A percentile compares a stretch with the other conserved stretches of the same genome.
These are phyloP conservation scores for Colletotrichum tofieldiae DNA, from an alignment of 2,329 filamentous ascomycete species.

Conservation along the genomic window DNA sequence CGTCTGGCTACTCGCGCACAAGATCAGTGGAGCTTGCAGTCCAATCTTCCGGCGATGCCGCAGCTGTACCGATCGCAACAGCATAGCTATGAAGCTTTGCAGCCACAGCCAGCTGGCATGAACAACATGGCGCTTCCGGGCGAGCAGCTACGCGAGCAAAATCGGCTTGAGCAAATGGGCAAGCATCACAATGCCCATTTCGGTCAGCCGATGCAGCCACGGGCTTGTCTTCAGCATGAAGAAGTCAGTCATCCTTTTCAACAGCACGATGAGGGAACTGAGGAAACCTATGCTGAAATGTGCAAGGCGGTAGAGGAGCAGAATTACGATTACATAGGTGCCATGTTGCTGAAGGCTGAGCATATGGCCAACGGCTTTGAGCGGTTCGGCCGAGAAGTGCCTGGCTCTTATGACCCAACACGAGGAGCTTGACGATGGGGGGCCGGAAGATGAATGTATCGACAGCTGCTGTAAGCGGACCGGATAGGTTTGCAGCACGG, in stretches of 20 bases:
- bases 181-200: background rate
- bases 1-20: background rate
- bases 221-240: background rate
- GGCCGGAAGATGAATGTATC: background rate
- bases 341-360: background rate
- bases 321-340: background rate
- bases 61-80: background rate
- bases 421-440: background rate
- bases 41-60: background rate
- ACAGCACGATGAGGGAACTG: background rate
- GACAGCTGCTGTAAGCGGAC: background rate
- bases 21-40: background rate
- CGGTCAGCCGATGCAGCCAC: background rate
- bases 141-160: background rate
- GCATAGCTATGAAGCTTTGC: background rate
- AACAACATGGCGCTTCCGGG: background rate
- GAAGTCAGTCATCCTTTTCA: background rate
- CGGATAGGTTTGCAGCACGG: background rate
- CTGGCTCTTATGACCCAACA: background rate
- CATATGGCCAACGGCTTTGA: background rate
- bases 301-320: background rate
- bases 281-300: background rate
- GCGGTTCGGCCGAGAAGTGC: background rate
- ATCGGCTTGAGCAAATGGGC: background rate
- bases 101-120: background rate